Conservation (phyloP, 2,329 filamentous ascomycete species). For the Penicillium sp. region DNA sequence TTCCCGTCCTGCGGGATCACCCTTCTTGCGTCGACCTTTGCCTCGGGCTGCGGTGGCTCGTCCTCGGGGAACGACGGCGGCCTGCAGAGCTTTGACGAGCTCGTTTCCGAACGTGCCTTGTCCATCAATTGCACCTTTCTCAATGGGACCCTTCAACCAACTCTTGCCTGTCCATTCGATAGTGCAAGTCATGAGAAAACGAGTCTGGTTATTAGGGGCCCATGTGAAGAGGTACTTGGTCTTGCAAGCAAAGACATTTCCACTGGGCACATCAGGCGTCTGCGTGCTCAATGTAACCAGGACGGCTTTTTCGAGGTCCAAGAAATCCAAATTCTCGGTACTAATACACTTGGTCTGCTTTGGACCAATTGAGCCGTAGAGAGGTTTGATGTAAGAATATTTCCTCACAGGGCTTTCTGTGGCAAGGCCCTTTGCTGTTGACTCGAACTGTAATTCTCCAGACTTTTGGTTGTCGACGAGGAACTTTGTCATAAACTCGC, state of each 20-base stretch:
- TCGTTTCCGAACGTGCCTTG: conserved; percentile 82
- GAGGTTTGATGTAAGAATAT: conserved; percentile 89
- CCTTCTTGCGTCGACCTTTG: conserved; percentile 64
- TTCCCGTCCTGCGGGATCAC: conserved; percentile 41
- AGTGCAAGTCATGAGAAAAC: conserved; percentile 81
- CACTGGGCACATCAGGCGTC: conserved; percentile 92
- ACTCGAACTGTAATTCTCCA: conserved; percentile 78
- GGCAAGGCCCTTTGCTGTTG: conserved; percentile 75
- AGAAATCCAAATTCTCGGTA: conserved; percentile 76
- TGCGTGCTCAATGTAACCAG: conserved; percentile 81
- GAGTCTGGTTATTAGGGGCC: conserved; percentile 82
- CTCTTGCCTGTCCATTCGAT: conserved; percentile 98
- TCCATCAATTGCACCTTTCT: conserved; percentile 91
- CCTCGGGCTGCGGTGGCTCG: conserved; percentile 54
- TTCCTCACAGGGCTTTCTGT: conserved; percentile 72
- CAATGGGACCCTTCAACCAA: conserved; percentile 95
- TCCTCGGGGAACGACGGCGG: conserved; percentile 68
- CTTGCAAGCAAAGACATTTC: conserved; percentile 87
- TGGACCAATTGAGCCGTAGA: conserved; percentile 81
- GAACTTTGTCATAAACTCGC: conserved; percentile 82
- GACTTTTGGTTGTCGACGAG: conserved; percentile 86
- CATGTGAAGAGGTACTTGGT: conserved; percentile 94
- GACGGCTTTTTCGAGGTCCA: conserved; percentile 85
- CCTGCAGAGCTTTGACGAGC: conserved; percentile 71
- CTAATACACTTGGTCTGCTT: conserved; percentile 94